Base-by-base conservation (phyloP, 306 rosid species). In the Herpetospermum pedunculosum region DNA sequence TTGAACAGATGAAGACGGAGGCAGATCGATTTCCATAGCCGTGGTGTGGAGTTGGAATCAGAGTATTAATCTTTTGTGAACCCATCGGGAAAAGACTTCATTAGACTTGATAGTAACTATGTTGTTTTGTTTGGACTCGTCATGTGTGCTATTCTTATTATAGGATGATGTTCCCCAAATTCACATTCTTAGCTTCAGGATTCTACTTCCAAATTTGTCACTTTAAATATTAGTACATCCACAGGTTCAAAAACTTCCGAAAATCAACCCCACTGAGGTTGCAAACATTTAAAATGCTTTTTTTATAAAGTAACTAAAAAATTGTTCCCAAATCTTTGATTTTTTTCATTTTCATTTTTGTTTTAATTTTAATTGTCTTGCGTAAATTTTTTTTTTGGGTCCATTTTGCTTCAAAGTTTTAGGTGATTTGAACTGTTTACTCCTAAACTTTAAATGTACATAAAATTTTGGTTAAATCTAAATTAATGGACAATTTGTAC, bases 1-100 rank as follows among this genome's bases (percentile, higher is more conserved):
- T 69, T 12, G 25, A 68, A 69, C 73, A 69, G 55, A 25, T 69
- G 55, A 69, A 43, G 73, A 44, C 26, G 73, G 50, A 40, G 19
- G 35, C 52, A 4, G 71, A 37, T 65, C 3, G 19, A 37, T 65
- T 19, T 40, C 72, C 19, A 12, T 6, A 23, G 11, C 6, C 21
- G 1, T 25, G 37, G 72, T 21, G 49, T 21, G 72, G 28, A 41
- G 72, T 19, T 63, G 29, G 48, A 35, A 37, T 63, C 46, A 40
- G 34, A 63, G 44, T 21, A 40, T 37, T 41, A 26, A 67, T 2
- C 21, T n/a, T n/a, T n/a, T 23, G 15, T 41, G 72, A 67, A 67
- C 69, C 44, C 34, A 1, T 32, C 18, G 2, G 69, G 25, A 58
- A 34, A 26, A 67, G 50, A 67, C 72, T 67, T 23, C 1, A 14